These are phyloP conservation scores for Conticribra guillardii DNA, from an alignment of 108 stramenopile genomes.

Conservation along the genomic window DNA sequence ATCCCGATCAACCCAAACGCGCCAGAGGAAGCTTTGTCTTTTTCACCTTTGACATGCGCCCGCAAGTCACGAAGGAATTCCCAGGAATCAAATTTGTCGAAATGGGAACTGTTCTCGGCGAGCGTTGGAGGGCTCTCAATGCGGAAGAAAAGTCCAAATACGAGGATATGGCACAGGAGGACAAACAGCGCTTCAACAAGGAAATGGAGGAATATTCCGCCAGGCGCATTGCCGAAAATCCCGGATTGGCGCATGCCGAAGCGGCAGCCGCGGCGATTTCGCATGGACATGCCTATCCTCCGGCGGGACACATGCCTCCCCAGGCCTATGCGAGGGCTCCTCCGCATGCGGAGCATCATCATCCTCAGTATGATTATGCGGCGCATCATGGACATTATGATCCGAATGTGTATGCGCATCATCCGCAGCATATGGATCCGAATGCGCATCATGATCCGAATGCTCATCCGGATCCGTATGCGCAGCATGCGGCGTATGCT, in stretches of 20 bases:
- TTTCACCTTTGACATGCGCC: constrained; percentile 86
- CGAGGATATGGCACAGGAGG: constrained; percentile 85
- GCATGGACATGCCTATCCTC: background rate
- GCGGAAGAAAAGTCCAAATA: constrained; percentile 84
- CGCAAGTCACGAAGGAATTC: constrained; percentile 78
- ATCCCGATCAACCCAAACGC: constrained; percentile 80
- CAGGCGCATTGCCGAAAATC: constrained; percentile 17
- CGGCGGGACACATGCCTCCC: constrained; percentile 20
- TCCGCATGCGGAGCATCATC: constrained; percentile 15
- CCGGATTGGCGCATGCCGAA: constrained; percentile 17
- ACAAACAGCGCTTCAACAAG: constrained; percentile 87
- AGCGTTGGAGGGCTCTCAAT: constrained; percentile 88
- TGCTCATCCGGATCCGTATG: constrained; percentile 38
- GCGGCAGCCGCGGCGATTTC: constrained; percentile 3
- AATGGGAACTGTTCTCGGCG: constrained; percentile 88
- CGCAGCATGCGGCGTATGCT: constrained; percentile 39
- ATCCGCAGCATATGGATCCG: background rate
- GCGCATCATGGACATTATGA: constrained; percentile 36
- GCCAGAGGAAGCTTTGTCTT: constrained; percentile 84
- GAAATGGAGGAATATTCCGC: constrained; percentile 88
- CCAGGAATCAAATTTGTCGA: constrained; percentile 94
- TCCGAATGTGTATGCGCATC: constrained; percentile 24
- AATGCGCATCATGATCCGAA: constrained; percentile 12
- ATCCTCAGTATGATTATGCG: constrained; percentile 9
- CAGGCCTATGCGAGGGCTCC: constrained; percentile 11